These are phyloP conservation scores for Terfezia boudieri DNA, from an alignment of 495 filamentous ascomycete species.

Conservation along the genomic window DNA sequence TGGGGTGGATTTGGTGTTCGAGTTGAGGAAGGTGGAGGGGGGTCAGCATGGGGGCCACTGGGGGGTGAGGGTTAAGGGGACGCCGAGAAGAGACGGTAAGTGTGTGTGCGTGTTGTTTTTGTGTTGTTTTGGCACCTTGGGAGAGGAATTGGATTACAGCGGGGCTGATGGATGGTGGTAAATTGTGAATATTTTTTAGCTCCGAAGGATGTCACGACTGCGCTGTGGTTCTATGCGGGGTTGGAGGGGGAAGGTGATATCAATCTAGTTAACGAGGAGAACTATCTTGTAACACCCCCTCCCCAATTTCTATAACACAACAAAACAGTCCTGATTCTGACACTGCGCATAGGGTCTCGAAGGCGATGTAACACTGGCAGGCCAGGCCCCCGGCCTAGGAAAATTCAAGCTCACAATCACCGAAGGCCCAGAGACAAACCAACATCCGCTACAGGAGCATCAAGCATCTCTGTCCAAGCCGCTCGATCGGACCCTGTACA, in stretches of 20 bases:
- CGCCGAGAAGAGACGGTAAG: constrained; percentile 41
- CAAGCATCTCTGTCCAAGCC: constrained; percentile 28
- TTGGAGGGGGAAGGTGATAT: constrained; percentile 45
- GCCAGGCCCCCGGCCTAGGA: constrained; percentile 53
- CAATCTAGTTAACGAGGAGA: constrained; percentile 7
- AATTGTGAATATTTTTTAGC: constrained; percentile 7
- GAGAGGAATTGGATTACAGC: neutral
- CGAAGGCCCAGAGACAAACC: constrained; percentile 37
- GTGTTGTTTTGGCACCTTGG: neutral
- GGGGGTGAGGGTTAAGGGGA: constrained; percentile 72
- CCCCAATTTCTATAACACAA: too few relatives aligned
- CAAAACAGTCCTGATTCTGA: too few relatives aligned
- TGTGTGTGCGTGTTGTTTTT: neutral
- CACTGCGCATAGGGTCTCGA: constrained; percentile 32
- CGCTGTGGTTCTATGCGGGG: constrained; percentile 56
- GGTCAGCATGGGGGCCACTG: constrained; percentile 76
- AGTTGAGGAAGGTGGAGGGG: constrained; percentile 81
- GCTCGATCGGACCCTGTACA: constrained; percentile 50
- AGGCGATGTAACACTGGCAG: constrained; percentile 51
- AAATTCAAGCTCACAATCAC: constrained; percentile 67
- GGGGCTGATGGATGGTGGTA: neutral
- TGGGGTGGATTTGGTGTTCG: constrained; percentile 67
- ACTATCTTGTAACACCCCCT: too few relatives aligned
- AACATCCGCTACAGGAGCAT: constrained; percentile 37
- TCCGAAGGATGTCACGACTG: constrained; percentile 40